A percentile compares a stretch with the other conserved stretches of the same genome.
phyloP scores from a whole-genome alignment of 768 basidiomycete species.

The Neoboletus brunneissimus region DNA sequence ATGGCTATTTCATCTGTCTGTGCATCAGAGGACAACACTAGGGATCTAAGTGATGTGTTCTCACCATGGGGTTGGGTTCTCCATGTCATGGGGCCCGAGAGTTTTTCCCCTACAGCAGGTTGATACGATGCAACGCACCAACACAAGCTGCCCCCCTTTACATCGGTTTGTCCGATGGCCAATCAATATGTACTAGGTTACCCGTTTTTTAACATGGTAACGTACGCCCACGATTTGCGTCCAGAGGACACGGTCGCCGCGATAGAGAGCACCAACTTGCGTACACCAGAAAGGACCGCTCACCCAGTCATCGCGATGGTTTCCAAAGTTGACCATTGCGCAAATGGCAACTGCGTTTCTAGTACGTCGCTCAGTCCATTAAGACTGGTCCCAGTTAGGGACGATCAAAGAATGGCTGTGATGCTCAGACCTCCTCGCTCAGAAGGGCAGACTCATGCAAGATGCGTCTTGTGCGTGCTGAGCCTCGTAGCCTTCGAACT shows the following conservation, averaged over 20 bases:
- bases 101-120: background rate
- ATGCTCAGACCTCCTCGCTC: constrained; percentile 36
- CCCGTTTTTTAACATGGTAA: background rate
- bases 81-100: background rate
- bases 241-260: constrained; percentile 14
- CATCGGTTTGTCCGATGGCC: background rate
- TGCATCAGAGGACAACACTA: background rate
- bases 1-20: background rate
- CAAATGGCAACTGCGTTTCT: constrained; percentile 26
- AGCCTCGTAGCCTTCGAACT: constrained; percentile 30
- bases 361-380: constrained; percentile 27
- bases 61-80: background rate
- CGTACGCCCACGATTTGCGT: background rate
- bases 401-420: constrained; percentile 26
- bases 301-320: constrained; percentile 27
- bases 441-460: constrained; percentile 18
- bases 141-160: background rate
- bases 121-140: background rate
- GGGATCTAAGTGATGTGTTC: background rate
- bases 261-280: constrained; percentile 19
- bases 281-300: background rate
- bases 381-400: constrained; percentile 27
- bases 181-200: background rate
- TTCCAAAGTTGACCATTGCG: constrained; percentile 26
- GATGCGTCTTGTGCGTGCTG: constrained; percentile 22